A percentile compares a stretch with the other conserved stretches of the same genome.
These are phyloP conservation scores for Linnemannia schmuckeri DNA, from an alignment of 192 early-diverging fungal genomes.

Conservation along the genomic window DNA sequence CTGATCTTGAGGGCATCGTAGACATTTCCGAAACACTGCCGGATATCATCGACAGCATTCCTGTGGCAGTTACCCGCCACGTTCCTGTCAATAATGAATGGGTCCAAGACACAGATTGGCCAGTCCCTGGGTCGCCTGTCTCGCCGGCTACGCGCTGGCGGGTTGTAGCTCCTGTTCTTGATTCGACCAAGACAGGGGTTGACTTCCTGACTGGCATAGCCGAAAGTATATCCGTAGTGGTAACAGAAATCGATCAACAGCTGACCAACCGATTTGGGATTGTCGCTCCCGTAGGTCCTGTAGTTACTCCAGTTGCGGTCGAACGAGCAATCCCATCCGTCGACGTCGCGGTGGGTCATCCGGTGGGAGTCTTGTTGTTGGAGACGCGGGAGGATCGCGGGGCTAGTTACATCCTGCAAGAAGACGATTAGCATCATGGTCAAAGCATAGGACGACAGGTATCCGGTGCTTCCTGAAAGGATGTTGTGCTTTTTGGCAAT, in stretches of 20 bases:
- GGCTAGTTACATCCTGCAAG: neutral
- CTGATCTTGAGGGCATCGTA: neutral
- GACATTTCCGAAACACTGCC: neutral
- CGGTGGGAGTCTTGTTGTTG: neutral
- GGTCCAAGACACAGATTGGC: constrained; percentile 10
- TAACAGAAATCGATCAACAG: neutral
- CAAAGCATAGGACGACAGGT: constrained; percentile 10
- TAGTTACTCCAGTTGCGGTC: constrained; percentile 17
- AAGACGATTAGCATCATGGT: constrained; percentile 20
- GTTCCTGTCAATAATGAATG: constrained; percentile 6
- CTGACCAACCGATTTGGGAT: neutral
- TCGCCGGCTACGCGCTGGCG: neutral
- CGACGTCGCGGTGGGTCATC: neutral
- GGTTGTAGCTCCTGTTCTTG: neutral
- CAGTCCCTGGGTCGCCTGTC: neutral
- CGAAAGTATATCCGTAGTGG: neutral
- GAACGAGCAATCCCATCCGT: constrained; percentile 4
- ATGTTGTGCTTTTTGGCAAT: constrained; percentile 10
- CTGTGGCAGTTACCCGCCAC: neutral
- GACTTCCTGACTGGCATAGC: constrained; percentile 1
- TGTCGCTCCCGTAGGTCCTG: neutral
- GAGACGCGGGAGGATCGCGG: constrained; percentile 10
- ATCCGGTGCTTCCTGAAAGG: neutral
- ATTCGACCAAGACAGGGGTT: neutral
- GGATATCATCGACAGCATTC: neutral